phyloP scores from a whole-genome alignment of 352 stramenopile genomes.

The Phytophthora sansomeana region DNA sequence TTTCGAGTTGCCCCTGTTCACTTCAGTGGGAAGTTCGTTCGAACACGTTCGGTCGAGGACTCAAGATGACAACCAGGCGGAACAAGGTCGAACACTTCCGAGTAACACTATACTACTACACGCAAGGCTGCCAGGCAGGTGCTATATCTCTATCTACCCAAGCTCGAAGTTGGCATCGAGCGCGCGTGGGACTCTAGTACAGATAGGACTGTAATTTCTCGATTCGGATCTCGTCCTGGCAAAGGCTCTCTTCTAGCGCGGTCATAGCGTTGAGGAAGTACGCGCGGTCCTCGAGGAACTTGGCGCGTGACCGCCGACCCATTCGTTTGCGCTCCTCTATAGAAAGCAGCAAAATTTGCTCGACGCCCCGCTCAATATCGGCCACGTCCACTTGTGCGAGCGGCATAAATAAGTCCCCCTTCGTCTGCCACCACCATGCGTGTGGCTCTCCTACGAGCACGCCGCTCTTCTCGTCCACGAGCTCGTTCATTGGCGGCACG shows the following conservation, averaged over 20 bases:
- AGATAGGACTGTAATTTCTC: slow-evolving; percentile 81
- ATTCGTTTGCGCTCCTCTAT: slow-evolving; percentile 80
- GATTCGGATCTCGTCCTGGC: slow-evolving; percentile 81
- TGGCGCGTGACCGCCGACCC: slow-evolving; percentile 68
- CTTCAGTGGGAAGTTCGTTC: neutral
- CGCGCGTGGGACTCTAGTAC: slow-evolving; percentile 50
- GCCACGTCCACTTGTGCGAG: slow-evolving; percentile 65
- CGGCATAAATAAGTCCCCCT: slow-evolving; percentile 87
- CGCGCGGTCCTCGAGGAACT: slow-evolving; percentile 79
- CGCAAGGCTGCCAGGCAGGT: slow-evolving; percentile 24
- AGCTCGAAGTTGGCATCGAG: slow-evolving; percentile 23
- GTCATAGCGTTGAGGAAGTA: slow-evolving; percentile 88
- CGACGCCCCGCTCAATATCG: slow-evolving; percentile 73
- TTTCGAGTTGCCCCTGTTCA: slow-evolving; percentile 7
- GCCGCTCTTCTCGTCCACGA: slow-evolving; percentile 75
- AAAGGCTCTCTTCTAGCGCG: slow-evolving; percentile 78
- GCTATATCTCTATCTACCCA: slow-evolving; percentile 45
- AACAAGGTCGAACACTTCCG: slow-evolving; percentile 5
- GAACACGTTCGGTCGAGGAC: neutral
- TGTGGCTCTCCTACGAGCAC: slow-evolving; percentile 67
- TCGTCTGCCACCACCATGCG: slow-evolving; percentile 86
- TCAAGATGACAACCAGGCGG: neutral
- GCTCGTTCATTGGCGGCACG: slow-evolving; percentile 87
- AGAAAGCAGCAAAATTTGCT: slow-evolving; percentile 74
- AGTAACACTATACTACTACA: slow-evolving; percentile 42